Base-by-base conservation (phyloP, 768 basidiomycete species). In the Pisolithus albus region DNA sequence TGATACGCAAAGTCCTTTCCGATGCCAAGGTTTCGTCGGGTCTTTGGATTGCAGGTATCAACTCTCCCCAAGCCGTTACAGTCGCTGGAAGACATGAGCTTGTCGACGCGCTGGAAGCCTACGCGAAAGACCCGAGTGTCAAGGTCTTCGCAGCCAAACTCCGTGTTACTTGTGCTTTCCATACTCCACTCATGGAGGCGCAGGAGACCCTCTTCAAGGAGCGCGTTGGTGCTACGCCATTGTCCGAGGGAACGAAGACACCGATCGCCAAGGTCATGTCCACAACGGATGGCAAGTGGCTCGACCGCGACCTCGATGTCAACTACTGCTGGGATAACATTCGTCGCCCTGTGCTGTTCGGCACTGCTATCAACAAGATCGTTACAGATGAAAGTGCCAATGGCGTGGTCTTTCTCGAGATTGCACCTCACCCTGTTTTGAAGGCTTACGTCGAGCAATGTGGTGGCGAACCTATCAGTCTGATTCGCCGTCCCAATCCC, bases 301-400 rank as follows among this genome's bases (percentile, higher is more conserved):
- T 70, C 8, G 61, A 65, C 30, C 59, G 66, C 28, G 61, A 62
- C 44, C 38, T 55, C 50, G 55, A 26, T 59, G 28, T 59, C 21
- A 28, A 62, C 50, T 70, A 70, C 37, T 70, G 64, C 52, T 70
- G 69, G 69, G 64, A 70, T 21, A 71, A 68, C 46, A 65, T 70
- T 46, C 70, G 65, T 46, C 54, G 56, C 26, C 70, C 69, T 0
- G 69, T 71, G 9, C 57, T 66, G 23, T 70, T 70, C n/a, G 61
- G 66, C 3, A 62, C 62, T 45, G 64, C 64, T 6, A 62, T 71
- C 51, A 62, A 64, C 54, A 65, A 64, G 47, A 58, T 70, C 0
- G 50, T 61, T 8, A 56, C 63, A 9, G 64, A 69, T 18, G 59
- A 67, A 48, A 61, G 65, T 18, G 52, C 55, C 7, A 62, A 69